Evolutionary conservation across 2,329 filamentous ascomycete genomes (phyloP).

Genomic region (Penicillium sp.): DNA sequence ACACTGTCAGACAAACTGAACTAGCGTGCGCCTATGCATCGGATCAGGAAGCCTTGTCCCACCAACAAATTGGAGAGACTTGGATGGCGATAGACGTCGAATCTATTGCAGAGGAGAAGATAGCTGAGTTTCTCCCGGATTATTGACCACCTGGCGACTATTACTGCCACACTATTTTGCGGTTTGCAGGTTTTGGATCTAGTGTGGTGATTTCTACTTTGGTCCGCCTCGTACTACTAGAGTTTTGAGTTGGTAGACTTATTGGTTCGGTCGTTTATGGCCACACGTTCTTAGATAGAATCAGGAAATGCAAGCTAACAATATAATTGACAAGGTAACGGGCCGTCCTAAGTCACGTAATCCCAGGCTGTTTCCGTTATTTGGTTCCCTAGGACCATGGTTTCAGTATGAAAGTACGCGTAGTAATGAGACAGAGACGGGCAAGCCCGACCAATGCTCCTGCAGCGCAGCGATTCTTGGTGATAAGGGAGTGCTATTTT

Average conservation of each 20-base stretch:
- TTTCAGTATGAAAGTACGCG: conserved; percentile 11
- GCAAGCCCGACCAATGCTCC: conserved; percentile 10
- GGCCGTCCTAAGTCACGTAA: conserved; percentile 6
- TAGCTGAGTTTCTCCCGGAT: conserved; percentile 8
- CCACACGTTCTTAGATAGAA: conserved; percentile 10
- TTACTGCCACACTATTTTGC: conserved; percentile 8
- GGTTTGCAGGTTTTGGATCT: conserved; percentile 7
- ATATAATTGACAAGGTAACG: conserved; percentile 8
- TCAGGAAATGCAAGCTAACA: conserved; percentile 10
- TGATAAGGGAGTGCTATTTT: conserved; percentile 7
- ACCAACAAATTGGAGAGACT: conserved; percentile 8
- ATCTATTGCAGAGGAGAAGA: conserved; percentile 8
- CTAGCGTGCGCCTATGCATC: conserved; percentile 7
- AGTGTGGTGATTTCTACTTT: conserved; percentile 8
- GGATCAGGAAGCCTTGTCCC: conserved; percentile 8
- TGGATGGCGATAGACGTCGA: conserved; percentile 8
- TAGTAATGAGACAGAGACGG: conserved; percentile 9
- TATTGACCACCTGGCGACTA: conserved; percentile 7
- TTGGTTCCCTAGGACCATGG: conserved; percentile 7
- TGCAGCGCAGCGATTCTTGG: conserved; percentile 10
- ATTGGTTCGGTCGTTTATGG: conserved; percentile 7
- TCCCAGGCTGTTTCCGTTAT: conserved; percentile 8
- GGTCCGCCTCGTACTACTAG: conserved; percentile 8
- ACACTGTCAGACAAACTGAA: conserved; percentile 8
- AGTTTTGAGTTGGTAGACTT: conserved; percentile 7